Percentiles rank a stretch among this genome's conserved stretches.
phyloP scores from a whole-genome alignment of 2,329 filamentous ascomycete genomes.

The Cryphonectria naterciae region DNA sequence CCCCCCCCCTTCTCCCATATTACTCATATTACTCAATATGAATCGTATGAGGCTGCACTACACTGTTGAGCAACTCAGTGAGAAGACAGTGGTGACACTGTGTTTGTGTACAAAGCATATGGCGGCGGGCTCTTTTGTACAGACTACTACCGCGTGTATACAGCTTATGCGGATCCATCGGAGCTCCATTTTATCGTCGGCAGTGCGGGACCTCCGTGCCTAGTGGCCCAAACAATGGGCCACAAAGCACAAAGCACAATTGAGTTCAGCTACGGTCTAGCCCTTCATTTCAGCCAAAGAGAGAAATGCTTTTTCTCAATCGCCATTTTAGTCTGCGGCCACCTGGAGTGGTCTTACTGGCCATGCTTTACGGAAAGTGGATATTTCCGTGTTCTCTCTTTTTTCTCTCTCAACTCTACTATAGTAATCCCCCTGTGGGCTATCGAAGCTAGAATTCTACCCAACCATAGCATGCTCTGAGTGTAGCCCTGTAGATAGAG shows the following conservation, averaged over 20 bases:
- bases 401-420: background rate
- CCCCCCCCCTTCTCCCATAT: no score
- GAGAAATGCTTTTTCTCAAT: background rate
- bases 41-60: background rate
- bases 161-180: background rate
- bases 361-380: background rate
- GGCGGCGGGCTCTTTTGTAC: background rate
- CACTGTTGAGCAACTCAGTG: background rate
- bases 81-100: background rate
- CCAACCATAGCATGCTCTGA: background rate
- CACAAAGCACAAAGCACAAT: background rate
- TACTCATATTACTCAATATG: background rate
- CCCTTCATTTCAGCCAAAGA: background rate
- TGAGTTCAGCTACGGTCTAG: background rate
- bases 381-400: background rate
- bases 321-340: background rate
- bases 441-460: background rate
- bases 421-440: background rate
- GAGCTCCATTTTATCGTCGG: background rate
- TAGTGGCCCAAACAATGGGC: background rate
- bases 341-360: background rate
- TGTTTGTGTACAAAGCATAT: background rate
- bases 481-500: background rate
- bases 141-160: background rate
- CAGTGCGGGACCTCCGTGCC: background rate